Evolutionary conservation across 2,329 filamentous ascomycete genomes (phyloP), one percentile per base, ranked within the genome.

Genomic region (Arthroderma uncinatum): DNA sequence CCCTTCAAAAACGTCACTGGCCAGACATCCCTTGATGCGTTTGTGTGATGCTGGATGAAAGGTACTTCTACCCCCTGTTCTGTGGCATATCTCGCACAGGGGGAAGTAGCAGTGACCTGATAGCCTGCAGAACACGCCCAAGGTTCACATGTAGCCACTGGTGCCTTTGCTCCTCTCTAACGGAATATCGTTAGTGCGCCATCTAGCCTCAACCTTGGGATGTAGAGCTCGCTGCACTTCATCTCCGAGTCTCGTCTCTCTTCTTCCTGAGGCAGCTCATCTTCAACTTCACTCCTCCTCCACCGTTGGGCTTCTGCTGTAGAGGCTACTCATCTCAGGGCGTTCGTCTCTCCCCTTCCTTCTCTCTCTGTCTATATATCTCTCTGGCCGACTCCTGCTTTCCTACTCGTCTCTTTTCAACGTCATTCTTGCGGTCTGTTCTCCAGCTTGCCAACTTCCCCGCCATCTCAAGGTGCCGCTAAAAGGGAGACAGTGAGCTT

Each of bases 131-230:
- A 12, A 39, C n/a, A 4, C n/a, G 10, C 14, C 36, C 36, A 44
- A 10, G 42, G 42, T 47, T 47, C 42, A 47, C 42, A 47, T 47
- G 42, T 47, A 47, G 33, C 33, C 33, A 34, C 33, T 12, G 12
- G 6, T 12, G n/a, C n/a, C n/a, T n/a, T n/a, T n/a, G n/a, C n/a
- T 19, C 16, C 16, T 19, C 19, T 6, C 16, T 23, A 42, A 42
- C 44, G 44, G 44, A 48, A 48, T 48, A 48, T 48, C 44, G 44
- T 48, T 48, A 48, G 44, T 48, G 44, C 44, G 44, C 9, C 14
- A 10, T 39, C 8, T 25, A 21, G 23, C 23, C 12, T 48, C 44
- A 21, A 48, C 44, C 44, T 21, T 48, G 19, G 44, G 44, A 28
- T 48, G 21, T 47, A 21, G 40, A 47, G 21, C 12, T 21, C 8